Evolutionary conservation across 768 basidiomycete species (phyloP).

Genomic region (Jaapia argillacea): DNA sequence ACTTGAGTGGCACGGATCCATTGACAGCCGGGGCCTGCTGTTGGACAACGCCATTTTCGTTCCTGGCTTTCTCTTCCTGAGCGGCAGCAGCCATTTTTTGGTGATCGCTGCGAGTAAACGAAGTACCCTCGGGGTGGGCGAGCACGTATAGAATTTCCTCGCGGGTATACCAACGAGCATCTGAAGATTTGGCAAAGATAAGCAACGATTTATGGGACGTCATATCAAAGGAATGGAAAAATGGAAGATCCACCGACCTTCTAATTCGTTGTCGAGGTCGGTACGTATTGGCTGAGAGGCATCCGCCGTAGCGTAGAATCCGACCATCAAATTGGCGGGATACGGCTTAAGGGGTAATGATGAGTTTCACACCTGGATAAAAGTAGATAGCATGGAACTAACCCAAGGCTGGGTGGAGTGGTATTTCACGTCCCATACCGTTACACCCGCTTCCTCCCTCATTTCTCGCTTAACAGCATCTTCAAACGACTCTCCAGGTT

Average conservation of each 20-base stretch:
- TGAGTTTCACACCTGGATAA: no score
- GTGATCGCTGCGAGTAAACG: slow-evolving; percentile 36
- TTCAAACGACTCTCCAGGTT: slow-evolving; percentile 91
- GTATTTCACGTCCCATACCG: slow-evolving; percentile 73
- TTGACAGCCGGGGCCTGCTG: slow-evolving; percentile 34
- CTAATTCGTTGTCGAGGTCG: slow-evolving; percentile 94
- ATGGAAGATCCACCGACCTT: slow-evolving; percentile 46
- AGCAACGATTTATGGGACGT: background rate
- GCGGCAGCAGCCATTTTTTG: slow-evolving; percentile 29
- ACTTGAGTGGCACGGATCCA: slow-evolving; percentile 58
- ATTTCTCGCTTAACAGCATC: slow-evolving; percentile 89
- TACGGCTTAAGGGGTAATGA: no score
- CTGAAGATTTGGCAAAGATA: slow-evolving; percentile 31
- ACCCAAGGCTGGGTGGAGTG: slow-evolving; percentile 88
- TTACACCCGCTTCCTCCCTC: slow-evolving; percentile 94
- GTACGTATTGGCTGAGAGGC: slow-evolving; percentile 61
- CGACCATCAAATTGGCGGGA: slow-evolving; percentile 86
- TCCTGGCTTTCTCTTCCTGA: slow-evolving; percentile 11
- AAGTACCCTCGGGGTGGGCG: slow-evolving; percentile 40
- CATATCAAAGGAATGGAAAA: background rate
- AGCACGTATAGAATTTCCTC: slow-evolving; percentile 61
- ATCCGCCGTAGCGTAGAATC: slow-evolving; percentile 77
- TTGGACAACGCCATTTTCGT: slow-evolving; percentile 9
- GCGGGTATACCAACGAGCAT: slow-evolving; percentile 84
- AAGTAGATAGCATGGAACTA: slow-evolving; percentile 14